Evolutionary conservation across 345 rosid species (phyloP), one percentile per base, ranked within the genome.

Genomic region (Corchorus olitorius): DNA sequence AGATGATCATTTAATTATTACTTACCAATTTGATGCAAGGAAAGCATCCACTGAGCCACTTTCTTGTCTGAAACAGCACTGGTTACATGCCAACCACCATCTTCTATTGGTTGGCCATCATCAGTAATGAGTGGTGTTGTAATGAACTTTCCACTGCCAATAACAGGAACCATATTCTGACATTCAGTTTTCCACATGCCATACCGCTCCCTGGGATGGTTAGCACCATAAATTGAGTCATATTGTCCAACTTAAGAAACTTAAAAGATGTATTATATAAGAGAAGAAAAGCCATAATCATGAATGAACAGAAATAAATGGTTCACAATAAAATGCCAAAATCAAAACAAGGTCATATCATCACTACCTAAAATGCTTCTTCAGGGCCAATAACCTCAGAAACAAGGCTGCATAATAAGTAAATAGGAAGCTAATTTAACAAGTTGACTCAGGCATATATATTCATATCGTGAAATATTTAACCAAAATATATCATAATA

Each of bases 21-120:
- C 74, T 53, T 89, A 95, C 99, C 98, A 59, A 95, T 93, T 86
- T 93, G 99, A 78, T 87, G 98, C 84, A 92, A 81, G 19, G 80
- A 60, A 72, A 87, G 92, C 93, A 88, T 95, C 99, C 99, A 95
- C 19, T 90, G 89, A 27, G 86, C 84, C 55, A 82, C 91, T 84
- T 84, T 90, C 84, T 89, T 87, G 82, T 91, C 86, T 48, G 87
- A 82, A 84, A 90, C 68, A 69, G 86, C 65, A 77, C 81, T 81
- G 45, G 63, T 79, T 54, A 82, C 83, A 49, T 39, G 68, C 83
- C 85, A 84, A 12, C 82, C 86, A 73, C 71, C 74, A 72, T 78
- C 89, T 39, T 85, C 83, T 49, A 88, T 79, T 37, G 89, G 88
- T 48, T 81, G 79, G 37, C 97, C 99, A 82, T 84, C 87, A 75